These are phyloP conservation scores for Melampsora americana DNA, from an alignment of 1,284 basidiomycete genomes.

Conservation along the genomic window DNA sequence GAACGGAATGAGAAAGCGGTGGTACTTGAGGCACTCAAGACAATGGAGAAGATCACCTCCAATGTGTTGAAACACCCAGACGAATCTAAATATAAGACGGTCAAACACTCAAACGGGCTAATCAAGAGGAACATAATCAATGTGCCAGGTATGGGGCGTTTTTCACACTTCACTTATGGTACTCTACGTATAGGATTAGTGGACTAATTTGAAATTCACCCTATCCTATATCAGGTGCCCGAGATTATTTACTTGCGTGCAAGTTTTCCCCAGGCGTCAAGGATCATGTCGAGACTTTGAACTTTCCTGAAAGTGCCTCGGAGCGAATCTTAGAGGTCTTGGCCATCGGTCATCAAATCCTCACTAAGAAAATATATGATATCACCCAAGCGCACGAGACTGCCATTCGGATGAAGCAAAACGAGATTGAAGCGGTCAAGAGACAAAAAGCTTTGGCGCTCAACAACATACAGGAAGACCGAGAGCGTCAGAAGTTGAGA, in stretches of 20 bases:
- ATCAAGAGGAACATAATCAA: conserved; percentile 12
- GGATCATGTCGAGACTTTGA: conserved; percentile 5
- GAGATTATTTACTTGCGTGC: conserved; percentile 8
- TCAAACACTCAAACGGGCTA: conserved; percentile 1
- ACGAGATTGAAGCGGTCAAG: background rate
- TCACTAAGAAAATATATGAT: background rate
- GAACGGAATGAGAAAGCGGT: conserved; percentile 3
- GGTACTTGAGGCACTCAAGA: conserved; percentile 10
- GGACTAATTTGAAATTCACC: background rate
- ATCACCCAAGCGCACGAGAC: background rate
- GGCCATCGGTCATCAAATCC: background rate
- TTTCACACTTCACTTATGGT: background rate
- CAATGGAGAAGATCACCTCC: background rate
- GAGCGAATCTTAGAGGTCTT: background rate
- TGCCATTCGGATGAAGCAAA: conserved; percentile 1
- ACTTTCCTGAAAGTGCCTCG: background rate
- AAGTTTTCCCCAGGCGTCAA: conserved; percentile 4
- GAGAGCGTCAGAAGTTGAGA: background rate
- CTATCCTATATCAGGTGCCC: background rate
- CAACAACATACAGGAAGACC: background rate
- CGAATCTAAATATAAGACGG: background rate
- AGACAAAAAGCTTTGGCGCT: conserved; percentile 2
- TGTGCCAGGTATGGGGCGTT: background rate
- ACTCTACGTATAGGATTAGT: background rate
- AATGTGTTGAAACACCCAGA: conserved; percentile 13